phyloP scores from a whole-genome alignment of 2,329 filamentous ascomycete genomes.

The Clathrospora elynae region DNA sequence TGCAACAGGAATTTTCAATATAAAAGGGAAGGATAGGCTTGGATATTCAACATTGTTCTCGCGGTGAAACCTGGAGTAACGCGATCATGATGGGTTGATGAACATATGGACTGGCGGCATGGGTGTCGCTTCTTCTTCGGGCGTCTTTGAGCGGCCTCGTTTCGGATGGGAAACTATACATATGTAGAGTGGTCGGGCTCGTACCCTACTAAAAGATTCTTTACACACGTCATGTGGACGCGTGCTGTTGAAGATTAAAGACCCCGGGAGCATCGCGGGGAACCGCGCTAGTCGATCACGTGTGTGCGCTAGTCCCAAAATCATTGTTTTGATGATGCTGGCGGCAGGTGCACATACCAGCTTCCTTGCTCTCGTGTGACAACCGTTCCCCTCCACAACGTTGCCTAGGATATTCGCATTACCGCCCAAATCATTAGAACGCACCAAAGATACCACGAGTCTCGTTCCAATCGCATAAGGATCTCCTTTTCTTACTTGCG shows the following conservation, averaged over 20 bases:
- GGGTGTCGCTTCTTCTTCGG: slow-evolving; percentile 28
- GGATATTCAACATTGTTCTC: slow-evolving; percentile 20
- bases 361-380: slow-evolving; percentile 36
- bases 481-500: slow-evolving; percentile 8
- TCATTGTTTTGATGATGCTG: slow-evolving; percentile 20
- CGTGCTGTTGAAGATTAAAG: neutral
- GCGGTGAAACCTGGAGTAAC: slow-evolving; percentile 18
- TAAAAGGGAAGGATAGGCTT: slow-evolving; percentile 17
- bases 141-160: slow-evolving; percentile 25
- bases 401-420: slow-evolving; percentile 41
- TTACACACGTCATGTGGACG: neutral
- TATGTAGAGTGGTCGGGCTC: slow-evolving; percentile 5
- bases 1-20: slow-evolving; percentile 24
- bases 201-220: slow-evolving; percentile 1
- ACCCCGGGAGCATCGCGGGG: slow-evolving; percentile 1
- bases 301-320: slow-evolving; percentile 15
- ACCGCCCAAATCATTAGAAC: slow-evolving; percentile 40
- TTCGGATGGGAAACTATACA: slow-evolving; percentile 10
- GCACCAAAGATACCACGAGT: slow-evolving; percentile 13
- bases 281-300: slow-evolving; percentile 9
- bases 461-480: slow-evolving; percentile 5
- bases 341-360: slow-evolving; percentile 26
- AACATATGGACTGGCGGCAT: slow-evolving; percentile 36
- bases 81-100: slow-evolving; percentile 25
- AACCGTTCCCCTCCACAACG: slow-evolving; percentile 30